phyloP scores from a whole-genome alignment of 2,329 filamentous ascomycete species.

The Trichophyton simii region DNA sequence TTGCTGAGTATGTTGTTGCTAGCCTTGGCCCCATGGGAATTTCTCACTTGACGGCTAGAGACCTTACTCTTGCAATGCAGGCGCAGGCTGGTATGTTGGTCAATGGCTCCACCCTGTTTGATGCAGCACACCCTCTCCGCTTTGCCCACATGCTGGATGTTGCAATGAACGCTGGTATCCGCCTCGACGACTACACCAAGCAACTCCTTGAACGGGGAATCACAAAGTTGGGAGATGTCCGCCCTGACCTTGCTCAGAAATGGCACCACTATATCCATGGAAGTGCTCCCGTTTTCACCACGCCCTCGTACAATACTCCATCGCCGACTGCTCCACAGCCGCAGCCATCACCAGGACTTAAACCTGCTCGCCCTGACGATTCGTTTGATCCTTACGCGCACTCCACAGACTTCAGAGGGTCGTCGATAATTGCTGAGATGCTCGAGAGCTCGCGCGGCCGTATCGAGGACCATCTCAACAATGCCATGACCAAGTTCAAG shows the following conservation, averaged over 20 bases:
- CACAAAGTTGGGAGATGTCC: conserved; percentile 37
- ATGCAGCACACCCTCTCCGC: conserved; percentile 46
- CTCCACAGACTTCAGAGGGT: conserved; percentile 86
- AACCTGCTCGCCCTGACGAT: conserved; percentile 58
- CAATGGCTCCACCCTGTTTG: conserved; percentile 31
- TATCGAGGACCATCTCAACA: conserved; percentile 59
- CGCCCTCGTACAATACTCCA: conserved; percentile 34
- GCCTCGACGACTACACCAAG: conserved; percentile 44
- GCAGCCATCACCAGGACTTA: conserved; percentile 40
- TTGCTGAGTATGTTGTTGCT: conserved; percentile 49
- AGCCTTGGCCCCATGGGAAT: conserved; percentile 49
- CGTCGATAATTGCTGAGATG: conserved; percentile 76
- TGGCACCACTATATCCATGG: conserved; percentile 45
- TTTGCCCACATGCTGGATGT: conserved; percentile 51
- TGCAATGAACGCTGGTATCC: conserved; percentile 40
- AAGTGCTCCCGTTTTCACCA: conserved; percentile 17
- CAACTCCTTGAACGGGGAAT: conserved; percentile 47
- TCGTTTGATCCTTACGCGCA: conserved; percentile 82
- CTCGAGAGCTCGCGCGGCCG: conserved; percentile 69
- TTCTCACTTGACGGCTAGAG: conserved; percentile 39
- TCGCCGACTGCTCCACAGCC: conserved; percentile 26
- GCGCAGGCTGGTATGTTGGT: conserved; percentile 43
- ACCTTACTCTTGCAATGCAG: conserved; percentile 48
- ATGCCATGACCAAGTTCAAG: conserved; percentile 70
- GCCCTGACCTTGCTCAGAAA: conserved; percentile 37